phyloP scores from a whole-genome alignment of 2,329 filamentous ascomycete species.

The Daldinia sp. region DNA sequence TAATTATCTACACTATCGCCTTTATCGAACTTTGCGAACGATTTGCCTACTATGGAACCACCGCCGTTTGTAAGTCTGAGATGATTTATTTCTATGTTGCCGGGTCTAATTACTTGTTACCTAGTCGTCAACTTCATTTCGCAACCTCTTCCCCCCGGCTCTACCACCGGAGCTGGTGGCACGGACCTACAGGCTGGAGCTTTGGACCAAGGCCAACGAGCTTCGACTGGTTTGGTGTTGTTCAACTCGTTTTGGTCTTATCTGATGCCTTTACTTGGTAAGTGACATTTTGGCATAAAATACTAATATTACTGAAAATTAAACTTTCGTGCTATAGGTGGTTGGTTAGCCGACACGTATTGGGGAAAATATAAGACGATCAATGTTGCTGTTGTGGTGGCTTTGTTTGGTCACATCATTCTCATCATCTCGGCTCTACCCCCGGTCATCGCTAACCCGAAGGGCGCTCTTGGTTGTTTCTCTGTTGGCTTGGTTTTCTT shows the following conservation, averaged over 20 bases:
- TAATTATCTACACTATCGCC: constrained; percentile 68
- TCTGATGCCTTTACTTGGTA: constrained; percentile 50
- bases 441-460: constrained; percentile 63
- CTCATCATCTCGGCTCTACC: constrained; percentile 71
- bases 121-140: constrained; percentile 72
- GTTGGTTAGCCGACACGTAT: constrained; percentile 68
- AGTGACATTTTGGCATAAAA: constrained; percentile 3
- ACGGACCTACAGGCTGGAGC: constrained; percentile 62
- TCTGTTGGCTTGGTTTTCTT: constrained; percentile 70
- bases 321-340: constrained; percentile 50
- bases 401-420: constrained; percentile 69
- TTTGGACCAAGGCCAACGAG: constrained; percentile 61
- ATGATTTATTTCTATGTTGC: not conserved
- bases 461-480: constrained; percentile 67
- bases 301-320: not conserved
- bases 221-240: constrained; percentile 56
- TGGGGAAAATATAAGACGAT: constrained; percentile 74
- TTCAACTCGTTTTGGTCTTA: constrained; percentile 53
- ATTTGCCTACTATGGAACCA: constrained; percentile 74
- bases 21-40: constrained; percentile 74
- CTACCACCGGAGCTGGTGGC: constrained; percentile 63
- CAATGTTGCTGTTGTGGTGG: constrained; percentile 66
- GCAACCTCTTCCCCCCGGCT: constrained; percentile 66
- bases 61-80: constrained; percentile 65
- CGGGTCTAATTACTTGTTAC: constrained; percentile 47